phyloP scores from a whole-genome alignment of 371 early-diverging fungal genomes.

The Quaeritorhiza haematococci region DNA sequence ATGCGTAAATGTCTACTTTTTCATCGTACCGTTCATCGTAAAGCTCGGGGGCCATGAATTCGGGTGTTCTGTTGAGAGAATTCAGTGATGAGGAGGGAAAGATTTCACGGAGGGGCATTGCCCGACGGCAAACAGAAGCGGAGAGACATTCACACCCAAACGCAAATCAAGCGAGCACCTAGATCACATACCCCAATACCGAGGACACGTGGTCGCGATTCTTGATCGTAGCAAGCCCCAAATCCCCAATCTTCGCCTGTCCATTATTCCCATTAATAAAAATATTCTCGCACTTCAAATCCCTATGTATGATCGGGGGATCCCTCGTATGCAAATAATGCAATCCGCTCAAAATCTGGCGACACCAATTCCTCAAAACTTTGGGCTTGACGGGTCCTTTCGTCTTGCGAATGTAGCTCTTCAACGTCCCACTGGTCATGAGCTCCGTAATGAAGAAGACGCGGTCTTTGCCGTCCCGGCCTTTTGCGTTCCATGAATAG shows the following conservation, averaged over 20 bases:
- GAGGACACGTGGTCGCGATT: conserved; percentile 54
- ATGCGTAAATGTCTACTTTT: conserved; percentile 88
- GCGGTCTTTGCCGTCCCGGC: conserved; percentile 44
- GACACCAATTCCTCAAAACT: conserved; percentile 74
- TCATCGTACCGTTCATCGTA: conserved; percentile 88
- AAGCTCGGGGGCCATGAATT: conserved; percentile 91
- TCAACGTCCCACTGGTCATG: conserved; percentile 87
- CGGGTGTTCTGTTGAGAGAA: conserved; percentile 74
- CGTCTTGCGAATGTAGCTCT: conserved; percentile 70
- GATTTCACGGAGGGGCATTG: not conserved
- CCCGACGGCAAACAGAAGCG: too few species aligned
- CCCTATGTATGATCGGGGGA: conserved; percentile 84
- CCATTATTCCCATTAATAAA: conserved; percentile 88
- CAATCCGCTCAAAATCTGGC: conserved; percentile 78
- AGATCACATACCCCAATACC: conserved; percentile 47
- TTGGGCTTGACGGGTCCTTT: conserved; percentile 68
- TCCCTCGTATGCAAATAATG: conserved; percentile 72
- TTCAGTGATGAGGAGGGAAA: conserved; percentile 14
- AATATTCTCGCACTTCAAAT: conserved; percentile 67
- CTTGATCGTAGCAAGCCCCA: conserved; percentile 72
- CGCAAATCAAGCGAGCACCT: too few species aligned
- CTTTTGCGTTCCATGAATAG: conserved; percentile 14
- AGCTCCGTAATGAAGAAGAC: conserved; percentile 89
- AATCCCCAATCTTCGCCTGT: conserved; percentile 87
- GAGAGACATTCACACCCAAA: conserved; percentile 3